Evolutionary conservation across 2,329 filamentous ascomycete species (phyloP), one percentile per base, ranked within the genome.

Genomic region (Akanthomyces dipterigenus): DNA sequence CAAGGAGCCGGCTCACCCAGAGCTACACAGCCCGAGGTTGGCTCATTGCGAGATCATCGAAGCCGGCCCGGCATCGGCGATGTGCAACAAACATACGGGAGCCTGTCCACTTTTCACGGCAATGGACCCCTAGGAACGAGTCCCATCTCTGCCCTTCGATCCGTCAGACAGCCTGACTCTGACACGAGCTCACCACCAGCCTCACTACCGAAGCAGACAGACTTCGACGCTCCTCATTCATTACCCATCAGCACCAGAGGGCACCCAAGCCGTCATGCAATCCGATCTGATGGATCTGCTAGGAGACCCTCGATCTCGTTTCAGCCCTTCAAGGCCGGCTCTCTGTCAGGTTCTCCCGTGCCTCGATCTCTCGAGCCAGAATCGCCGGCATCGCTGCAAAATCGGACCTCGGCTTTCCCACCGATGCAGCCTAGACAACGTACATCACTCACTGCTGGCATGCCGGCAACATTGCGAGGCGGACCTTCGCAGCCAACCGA

Each of bases 241-340:
- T 68, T 85, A 49, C 83, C 83, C n/a, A 80, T 82, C 18, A 68
- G 73, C 7, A 72, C 70, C n/a, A 69, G 73, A 18, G 62, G 65
- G 6, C 65, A 69, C 16, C 62, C 71, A 26, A 63, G 69, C 24
- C 72, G 75, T 28, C 75, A 73, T 14, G 66, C 73, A 1, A 63
- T 78, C 45, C 78, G 79, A 55, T 76, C 74, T 16, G 74, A 89
- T 48, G 78, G 77, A 24, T 69, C 82, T 53, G 81, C 81, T 58
- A 84, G 92, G 67, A 85, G 91, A 58, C 88, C 90, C 7, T 97
- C 91, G 0, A 85, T 96, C 24, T 96, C 91, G 0, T 96, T 97
- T 69, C 91, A 96, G 67, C 93, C 93, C 0, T 99, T 99, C 79
- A 99, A 99, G 75, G 91, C 93, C 16, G 93, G 93, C 12, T 96